Base-by-base conservation (phyloP, 768 basidiomycete species). In the Rhizopogon vinicolor region DNA sequence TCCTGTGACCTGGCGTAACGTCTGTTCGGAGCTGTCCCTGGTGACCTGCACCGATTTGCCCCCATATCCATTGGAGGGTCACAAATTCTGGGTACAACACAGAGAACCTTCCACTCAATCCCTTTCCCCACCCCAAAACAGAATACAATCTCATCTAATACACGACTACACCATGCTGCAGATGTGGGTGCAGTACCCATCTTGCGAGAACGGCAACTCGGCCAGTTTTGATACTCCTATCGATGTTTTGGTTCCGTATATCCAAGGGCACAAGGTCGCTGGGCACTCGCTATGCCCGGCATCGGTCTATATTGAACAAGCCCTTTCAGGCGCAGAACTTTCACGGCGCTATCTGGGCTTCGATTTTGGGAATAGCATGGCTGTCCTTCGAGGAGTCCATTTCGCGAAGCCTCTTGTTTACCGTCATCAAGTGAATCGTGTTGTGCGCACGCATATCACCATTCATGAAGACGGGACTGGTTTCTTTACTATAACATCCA, bases 301-400 rank as follows among this genome's bases (percentile, higher is more conserved):
- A 1, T 86, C 85, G 0, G 77, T 87, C 1, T 86, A 86, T 58
- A 63, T 83, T 12, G 85, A 87, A 58, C 76, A 82, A 41, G 79
- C 73, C 0, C 66, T 79, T 37, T 76, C 80, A 6, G 79, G 77
- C 1, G 69, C 80, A 10, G 55, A 70, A 31, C 70, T 79, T 33
- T 62, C 74, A 3, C 63, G 65, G 25, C 65, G 65, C 10, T 65
- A 76, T 18, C 62, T 72, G 29, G 62, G 62, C 1, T 52, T 64
- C 14, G 73, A 73, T 35, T 65, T 66, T 35, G 70, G 75, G n/a
- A 55, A 63, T 18, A 65, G 58, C 19, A 61, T 64, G 58, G 63
- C 76, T n/a, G 60, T 73, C 1, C 63, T 87, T 13, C 73, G 70
- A 3, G 62, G 74, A 13, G 63, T 83, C 6, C 65, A 73, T 18